Evolutionary conservation across 352 stramenopile species (phyloP), one percentile per base, ranked within the genome.

Genomic region (Pythium diclinum): DNA sequence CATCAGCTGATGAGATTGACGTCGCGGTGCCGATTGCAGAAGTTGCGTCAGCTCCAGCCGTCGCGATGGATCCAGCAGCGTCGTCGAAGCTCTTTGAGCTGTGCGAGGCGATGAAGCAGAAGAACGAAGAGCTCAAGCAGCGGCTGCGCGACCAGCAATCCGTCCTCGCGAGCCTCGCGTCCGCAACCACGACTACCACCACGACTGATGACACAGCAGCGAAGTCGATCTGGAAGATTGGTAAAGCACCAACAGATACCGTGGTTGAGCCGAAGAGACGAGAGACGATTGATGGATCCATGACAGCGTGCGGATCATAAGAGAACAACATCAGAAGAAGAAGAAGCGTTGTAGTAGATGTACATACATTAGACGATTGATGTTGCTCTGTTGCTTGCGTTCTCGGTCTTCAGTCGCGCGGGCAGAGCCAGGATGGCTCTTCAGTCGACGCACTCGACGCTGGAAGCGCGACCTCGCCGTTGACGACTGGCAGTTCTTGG

Each of bases 81-180:
- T 60, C 85, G 10, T 61, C 73, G 0, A 84, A 79, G 58, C 76
- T 87, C n/a, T 71, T 79, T n/a, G 69, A 78, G 36, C 74, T 85
- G 40, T 85, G 77, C 33, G 69, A 85, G 47, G 79, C 80, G 6
- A 75, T 87, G 40, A 82, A 83, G 60, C 72, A 71, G 7, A 76
- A 87, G 46, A 85, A 87, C 51, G 76, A 87, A 53, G 79, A 85
- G 30, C 72, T 85, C 2, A 83, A 84, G 65, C 59, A 68, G 58
- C 79, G 84, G 32, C 48, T 87, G 10, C 46, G 59, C 3, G 70
- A 81, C n/a, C 79, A 87, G 56, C 66, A 83, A 28, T 66, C 68
- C 0, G 75, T 84, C 8, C 69, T 87, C 23, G 59, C 63, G 34
- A 80, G 65, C 49, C 51, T 87, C 9, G 58, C 34, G 6, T 40